Percentiles rank a stretch among this genome's conserved stretches.
Evolutionary conservation across 441 rosid species (phyloP).

Genomic region (Gossypium trilobum): DNA sequence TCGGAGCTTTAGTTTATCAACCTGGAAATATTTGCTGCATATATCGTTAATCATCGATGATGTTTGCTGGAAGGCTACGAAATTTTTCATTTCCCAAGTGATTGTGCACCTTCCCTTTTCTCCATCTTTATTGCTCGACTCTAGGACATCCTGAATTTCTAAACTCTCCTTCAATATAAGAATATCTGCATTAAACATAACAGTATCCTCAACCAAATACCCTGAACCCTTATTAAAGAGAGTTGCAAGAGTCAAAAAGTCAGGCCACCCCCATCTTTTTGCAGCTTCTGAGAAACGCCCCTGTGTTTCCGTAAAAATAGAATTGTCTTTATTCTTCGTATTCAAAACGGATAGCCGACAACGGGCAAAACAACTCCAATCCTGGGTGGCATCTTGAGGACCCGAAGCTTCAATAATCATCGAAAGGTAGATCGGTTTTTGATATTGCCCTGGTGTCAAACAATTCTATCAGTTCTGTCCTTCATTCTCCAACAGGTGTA

Average conservation of each 20-base stretch:
- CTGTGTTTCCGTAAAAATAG: slow-evolving; percentile 83
- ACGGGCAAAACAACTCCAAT: slow-evolving; percentile 97
- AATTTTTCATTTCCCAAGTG: slow-evolving; percentile 91
- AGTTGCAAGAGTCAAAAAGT: slow-evolving; percentile 89
- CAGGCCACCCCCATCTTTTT: slow-evolving; percentile 97
- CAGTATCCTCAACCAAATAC: slow-evolving; percentile 85
- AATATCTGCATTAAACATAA: slow-evolving; percentile 85
- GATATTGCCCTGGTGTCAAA: slow-evolving; percentile 91
- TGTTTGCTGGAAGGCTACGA: slow-evolving; percentile 74
- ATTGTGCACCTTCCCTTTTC: slow-evolving; percentile 65
- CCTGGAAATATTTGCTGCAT: slow-evolving; percentile 92
- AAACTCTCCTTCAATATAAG: slow-evolving; percentile 94
- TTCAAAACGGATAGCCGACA: slow-evolving; percentile 82
- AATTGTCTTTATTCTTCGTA: slow-evolving; percentile 73
- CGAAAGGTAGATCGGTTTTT: slow-evolving; percentile 96
- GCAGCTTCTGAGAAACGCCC: slow-evolving; percentile 94
- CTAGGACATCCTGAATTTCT: slow-evolving; percentile 53
- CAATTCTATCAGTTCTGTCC: slow-evolving; percentile 33
- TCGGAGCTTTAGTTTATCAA: slow-evolving; percentile 93
- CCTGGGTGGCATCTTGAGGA: slow-evolving; percentile 70
- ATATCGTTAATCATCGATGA: slow-evolving; percentile 89
- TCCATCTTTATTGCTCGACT: slow-evolving; percentile 36
- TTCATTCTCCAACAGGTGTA: slow-evolving; percentile 9
- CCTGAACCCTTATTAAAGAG: slow-evolving; percentile 96
- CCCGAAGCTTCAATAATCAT: slow-evolving; percentile 95